Base-by-base conservation (phyloP, 352 stramenopile species). In the Phytophthora foliorum region DNA sequence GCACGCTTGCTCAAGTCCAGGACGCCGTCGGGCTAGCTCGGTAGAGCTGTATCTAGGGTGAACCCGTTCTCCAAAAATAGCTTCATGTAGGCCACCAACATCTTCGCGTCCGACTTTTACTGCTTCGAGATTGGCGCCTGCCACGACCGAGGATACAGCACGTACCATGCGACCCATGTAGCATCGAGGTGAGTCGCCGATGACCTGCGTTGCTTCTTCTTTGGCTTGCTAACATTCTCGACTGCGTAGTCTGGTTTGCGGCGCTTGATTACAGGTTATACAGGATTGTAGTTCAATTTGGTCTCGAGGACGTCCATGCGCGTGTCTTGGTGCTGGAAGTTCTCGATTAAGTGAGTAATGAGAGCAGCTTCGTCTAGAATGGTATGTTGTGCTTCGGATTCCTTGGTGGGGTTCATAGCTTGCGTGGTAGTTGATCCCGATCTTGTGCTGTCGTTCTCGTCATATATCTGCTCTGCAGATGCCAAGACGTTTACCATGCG, bases 161-260 rank as follows among this genome's bases (percentile, higher is more conserved):
- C 24, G 45, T 68, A 69, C 53, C 53, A 74, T 2, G 58, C 29
- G n/a, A 66, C 69, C 67, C 67, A 74, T 4, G 31, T 63, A 2
- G 48, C 39, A 11, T 48, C 29, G 19, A 71, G 63, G 63, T 71
- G 48, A 48, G 63, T 71, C 0, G 46, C 25, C 7, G 53, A 58
- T 17, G 34, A 5, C 14, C 9, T 38, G 4, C 31, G 19, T 21
- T 11, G 31, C 45, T 17, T n/a, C 3, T 17, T 7, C n/a, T 48
- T 46, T 1, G 31, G 13, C 9, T 24, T 57, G 5, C 4, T 16
- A 27, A n/a, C 6, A 36, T 38, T 27, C 38, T 14, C 7, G 41
- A 24, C 32, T 55, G 6, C 50, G 19, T 38, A 19, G 11, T 22
- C 6, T 1, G 38, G 9, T 11, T 17, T 11, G 24, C 21, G 21